Percentiles rank a stretch among this genome's conserved stretches.
Conservation (phyloP, 2,329 filamentous ascomycete genomes). For the Thyridium curvatum region DNA sequence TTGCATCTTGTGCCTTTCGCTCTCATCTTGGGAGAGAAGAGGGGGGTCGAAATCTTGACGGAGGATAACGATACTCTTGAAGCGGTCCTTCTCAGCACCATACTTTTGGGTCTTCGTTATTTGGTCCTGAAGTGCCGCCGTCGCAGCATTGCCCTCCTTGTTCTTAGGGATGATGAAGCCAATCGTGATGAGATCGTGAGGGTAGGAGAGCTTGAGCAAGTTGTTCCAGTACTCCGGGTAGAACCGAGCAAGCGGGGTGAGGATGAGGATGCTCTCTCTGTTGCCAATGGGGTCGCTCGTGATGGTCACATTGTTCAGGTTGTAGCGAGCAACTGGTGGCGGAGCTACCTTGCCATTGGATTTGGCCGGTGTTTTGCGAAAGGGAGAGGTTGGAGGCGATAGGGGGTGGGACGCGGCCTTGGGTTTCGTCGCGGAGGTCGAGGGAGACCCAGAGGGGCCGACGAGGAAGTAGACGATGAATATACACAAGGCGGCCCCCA, state of each 20-base stretch:
- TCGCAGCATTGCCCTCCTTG: constrained; percentile 84
- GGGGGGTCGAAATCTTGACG: constrained; percentile 91
- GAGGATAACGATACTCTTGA: constrained; percentile 89
- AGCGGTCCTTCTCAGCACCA: constrained; percentile 72
- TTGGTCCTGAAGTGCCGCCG: constrained; percentile 73
- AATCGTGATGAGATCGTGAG: constrained; percentile 88
- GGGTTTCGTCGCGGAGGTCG: constrained; percentile 30
- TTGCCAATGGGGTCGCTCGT: constrained; percentile 70
- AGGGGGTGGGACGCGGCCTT: constrained; percentile 59
- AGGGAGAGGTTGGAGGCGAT: constrained; percentile 68
- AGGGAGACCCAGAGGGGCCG: constrained; percentile 33
- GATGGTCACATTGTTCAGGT: constrained; percentile 91
- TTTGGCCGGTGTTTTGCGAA: constrained; percentile 55
- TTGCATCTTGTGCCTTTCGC: constrained; percentile 82
- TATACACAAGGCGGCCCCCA: constrained; percentile 67
- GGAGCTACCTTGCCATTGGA: constrained; percentile 51
- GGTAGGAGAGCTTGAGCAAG: constrained; percentile 74
- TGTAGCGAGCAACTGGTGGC: constrained; percentile 85
- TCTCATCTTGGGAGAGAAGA: constrained; percentile 72
- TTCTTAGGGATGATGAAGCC: constrained; percentile 96
- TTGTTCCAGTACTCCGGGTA: constrained; percentile 97
- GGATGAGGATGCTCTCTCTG: constrained; percentile 78
- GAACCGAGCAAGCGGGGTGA: constrained; percentile 90
- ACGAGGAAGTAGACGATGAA: constrained; percentile 62
- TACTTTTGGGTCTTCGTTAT: constrained; percentile 76